Base-by-base conservation (phyloP, 306 rosid genomes). In the Argentina anserina region DNA sequence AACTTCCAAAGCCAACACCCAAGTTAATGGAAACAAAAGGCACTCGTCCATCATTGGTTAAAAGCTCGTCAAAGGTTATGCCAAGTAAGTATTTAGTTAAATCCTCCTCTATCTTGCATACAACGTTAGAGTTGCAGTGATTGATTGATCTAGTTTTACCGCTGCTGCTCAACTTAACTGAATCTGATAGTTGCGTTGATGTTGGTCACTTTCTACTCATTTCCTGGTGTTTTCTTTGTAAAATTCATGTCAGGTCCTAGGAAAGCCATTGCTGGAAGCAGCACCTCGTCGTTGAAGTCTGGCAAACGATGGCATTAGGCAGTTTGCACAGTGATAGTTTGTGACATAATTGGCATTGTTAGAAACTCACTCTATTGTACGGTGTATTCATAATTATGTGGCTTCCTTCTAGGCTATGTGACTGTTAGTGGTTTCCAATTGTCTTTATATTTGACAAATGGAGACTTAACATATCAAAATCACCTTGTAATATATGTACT, bases 291-390 rank as follows among this genome's bases (percentile, higher is more conserved):
- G 1, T 69, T n/a, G 53, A 95, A 79, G 86, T 50, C 89, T 68
- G 11, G 33, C 62, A 91, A 86, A 80, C 81, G 94, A 66, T 91
- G 96, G 95, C 88, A 91, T 77, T 91, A 78, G 83, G 46, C 50
- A 70, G 36, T 76, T 67, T 49, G 67, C 71, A 79, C 61, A 75
- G 55, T 42, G 18, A 47, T 61, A 75, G 10, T 43, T 39, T 28
- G 21, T 52, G 45, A 53, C 52, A 31, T 21, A 28, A 41, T 15
- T 65, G 56, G 68, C 71, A 83, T 59, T 73, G 67, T 71, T 84
- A 78, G 88, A 70, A 70, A 65, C 67, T 72, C 42, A 71, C 29
- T 76, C 59, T 79, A 61, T 74, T 71, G 42, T 75, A 67, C 75
- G 37, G 61, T 69, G 59, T 75, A 49, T 23, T 23, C 17, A 45